phyloP scores from a whole-genome alignment of 768 basidiomycete genomes.

The Suillus ampliporus region DNA sequence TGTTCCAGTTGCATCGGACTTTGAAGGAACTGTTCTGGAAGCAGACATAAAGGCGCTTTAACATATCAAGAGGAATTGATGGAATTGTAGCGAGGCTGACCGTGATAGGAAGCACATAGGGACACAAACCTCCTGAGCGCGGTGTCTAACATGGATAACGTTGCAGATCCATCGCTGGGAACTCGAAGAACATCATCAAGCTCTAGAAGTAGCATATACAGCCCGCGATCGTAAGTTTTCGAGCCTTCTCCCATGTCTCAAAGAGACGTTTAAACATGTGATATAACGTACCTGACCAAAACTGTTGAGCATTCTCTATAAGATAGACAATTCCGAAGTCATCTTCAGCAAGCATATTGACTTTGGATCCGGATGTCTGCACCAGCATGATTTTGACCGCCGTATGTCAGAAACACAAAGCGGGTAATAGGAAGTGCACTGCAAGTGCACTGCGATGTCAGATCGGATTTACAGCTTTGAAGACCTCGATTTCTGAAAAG shows the following conservation, averaged over 20 bases:
- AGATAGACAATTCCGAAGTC: conserved; percentile 82
- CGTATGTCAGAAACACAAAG: conserved; percentile 6
- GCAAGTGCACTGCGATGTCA: conserved; percentile 6
- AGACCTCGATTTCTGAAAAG: neutral
- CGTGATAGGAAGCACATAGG: conserved; percentile 86
- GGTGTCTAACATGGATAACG: conserved; percentile 78
- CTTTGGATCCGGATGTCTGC: conserved; percentile 21
- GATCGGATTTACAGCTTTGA: conserved; percentile 1
- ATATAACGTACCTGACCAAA: conserved; percentile 79
- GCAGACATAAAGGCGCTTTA: conserved; percentile 15
- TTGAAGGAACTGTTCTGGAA: conserved; percentile 81
- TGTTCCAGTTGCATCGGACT: conserved; percentile 84
- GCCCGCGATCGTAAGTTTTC: conserved; percentile 10
- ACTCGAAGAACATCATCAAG: conserved; percentile 82
- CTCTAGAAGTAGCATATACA: conserved; percentile 53
- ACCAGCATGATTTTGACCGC: conserved; percentile 18
- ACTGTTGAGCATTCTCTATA: conserved; percentile 84
- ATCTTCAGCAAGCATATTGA: conserved; percentile 50
- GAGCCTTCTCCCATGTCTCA: conserved; percentile 12
- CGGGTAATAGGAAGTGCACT: conserved; percentile 12
- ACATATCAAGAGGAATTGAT: conserved; percentile 5
- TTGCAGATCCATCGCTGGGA: conserved; percentile 60
- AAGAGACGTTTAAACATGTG: conserved; percentile 15
- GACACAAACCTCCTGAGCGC: conserved; percentile 77
- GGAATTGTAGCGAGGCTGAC: conserved; percentile 47